Base-by-base conservation (phyloP, 1,139 yeast species). In the Pichia sp. region DNA sequence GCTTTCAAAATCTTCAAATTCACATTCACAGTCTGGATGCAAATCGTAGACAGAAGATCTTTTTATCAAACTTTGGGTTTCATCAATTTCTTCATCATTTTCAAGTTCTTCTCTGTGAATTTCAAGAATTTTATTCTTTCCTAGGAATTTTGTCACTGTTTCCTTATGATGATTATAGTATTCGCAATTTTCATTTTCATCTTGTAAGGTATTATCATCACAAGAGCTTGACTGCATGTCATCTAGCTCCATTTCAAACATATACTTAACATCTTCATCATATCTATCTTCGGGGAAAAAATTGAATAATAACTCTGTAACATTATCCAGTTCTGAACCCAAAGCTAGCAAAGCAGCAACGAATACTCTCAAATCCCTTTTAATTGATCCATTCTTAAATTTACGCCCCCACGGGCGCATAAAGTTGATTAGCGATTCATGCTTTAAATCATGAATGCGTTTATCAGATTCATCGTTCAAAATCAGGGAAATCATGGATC, bases 251-350 rank as follows among this genome's bases (percentile, higher is more conserved):
- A 72, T 71, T 45, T 81, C 87, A 59, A 82, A 82, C 64, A 84
- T 79, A 56, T 83, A 84, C 46, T 74, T 67, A 27, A 83, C 74
- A 60, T 84, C 92, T 52, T 81, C 88, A 57, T 84, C 94, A 52
- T 76, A 80, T 44, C 77, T 65, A 59, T 84, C 92, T 46, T 77
- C 79, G 37, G 79, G 77, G 47, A 77, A 83, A 46, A 80, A 61
- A 55, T 77, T 80, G 26, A 73, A 66, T 46, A 79, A 58, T 10
- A 80, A 63, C 44, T 76, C 79, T 1, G 79, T 75, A 10, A 78
- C 68, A 47, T 75, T 79, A 11, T 66, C 65, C 34, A 69, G 49
- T 28, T 67, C 71, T 4, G 64, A 55, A 0, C 76, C 77, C n/a
- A 69, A 51, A 0, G 73, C 71, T 11, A 71, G 50, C 61, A 71